Conservation (phyloP, 768 basidiomycete species). For the Hygrophorus pudorinus region DNA sequence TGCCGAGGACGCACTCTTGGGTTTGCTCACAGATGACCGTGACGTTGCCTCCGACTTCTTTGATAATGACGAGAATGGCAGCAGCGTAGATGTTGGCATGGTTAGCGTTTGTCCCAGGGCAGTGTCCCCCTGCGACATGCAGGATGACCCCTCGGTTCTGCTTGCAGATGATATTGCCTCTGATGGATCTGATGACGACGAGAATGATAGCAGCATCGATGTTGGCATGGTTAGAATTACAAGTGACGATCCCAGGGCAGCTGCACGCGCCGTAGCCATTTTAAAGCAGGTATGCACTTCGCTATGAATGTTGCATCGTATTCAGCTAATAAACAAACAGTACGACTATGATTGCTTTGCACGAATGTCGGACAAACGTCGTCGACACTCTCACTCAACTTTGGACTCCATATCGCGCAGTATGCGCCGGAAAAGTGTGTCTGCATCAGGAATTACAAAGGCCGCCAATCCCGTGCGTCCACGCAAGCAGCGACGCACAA, state of each 20-base stretch:
- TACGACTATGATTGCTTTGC: constrained; percentile 84
- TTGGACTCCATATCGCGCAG: constrained; percentile 23
- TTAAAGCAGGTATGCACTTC: constrained; percentile 65
- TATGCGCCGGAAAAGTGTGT: constrained; percentile 25
- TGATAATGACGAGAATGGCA: too few species aligned
- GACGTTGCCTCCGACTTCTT: too few species aligned
- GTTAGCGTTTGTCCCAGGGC: too few species aligned
- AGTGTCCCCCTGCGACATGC: too few species aligned
- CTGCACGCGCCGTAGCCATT: constrained; percentile 89
- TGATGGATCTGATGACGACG: constrained; percentile 22
- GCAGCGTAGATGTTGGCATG: too few species aligned
- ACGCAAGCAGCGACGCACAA: constrained; percentile 15
- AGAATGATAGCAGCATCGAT: constrained; percentile 24
- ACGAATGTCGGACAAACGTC: constrained; percentile 25
- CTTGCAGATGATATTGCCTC: too few species aligned
- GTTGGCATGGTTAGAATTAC: constrained; percentile 73
- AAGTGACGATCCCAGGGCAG: constrained; percentile 76
- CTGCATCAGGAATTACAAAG: constrained; percentile 24
- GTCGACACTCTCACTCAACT: constrained; percentile 22
- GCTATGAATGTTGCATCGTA: neutral
- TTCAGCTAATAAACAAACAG: constrained; percentile 25
- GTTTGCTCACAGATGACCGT: too few species aligned
- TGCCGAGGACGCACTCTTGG: too few species aligned
- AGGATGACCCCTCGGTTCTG: too few species aligned
- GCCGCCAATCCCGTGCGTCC: constrained; percentile 3